Percentiles rank a stretch among this genome's conserved stretches.
Conservation (phyloP, 2,329 filamentous ascomycete species). For the Fusarium tanahbumbuense region DNA sequence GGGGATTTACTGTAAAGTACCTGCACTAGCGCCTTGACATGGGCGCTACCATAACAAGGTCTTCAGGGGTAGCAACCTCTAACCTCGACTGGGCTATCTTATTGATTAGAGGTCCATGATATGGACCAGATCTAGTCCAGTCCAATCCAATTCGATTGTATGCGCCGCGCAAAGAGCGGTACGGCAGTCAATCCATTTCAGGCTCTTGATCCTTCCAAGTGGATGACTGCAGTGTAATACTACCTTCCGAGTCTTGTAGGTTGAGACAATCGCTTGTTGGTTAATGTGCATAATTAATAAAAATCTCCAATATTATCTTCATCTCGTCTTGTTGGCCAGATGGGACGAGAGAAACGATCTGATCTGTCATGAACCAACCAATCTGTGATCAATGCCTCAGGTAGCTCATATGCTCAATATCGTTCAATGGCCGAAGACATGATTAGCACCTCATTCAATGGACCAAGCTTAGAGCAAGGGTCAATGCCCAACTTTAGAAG, state of each 20-base stretch:
- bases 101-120: neutral
- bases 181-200: conserved; percentile 13
- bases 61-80: conserved; percentile 17
- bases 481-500: neutral
- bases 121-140: neutral
- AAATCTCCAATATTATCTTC: neutral
- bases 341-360: conserved; percentile 3
- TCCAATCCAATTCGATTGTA: conserved; percentile 6
- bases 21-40: conserved; percentile 33
- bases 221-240: conserved; percentile 7
- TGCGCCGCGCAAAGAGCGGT: conserved; percentile 25
- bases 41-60: conserved; percentile 22
- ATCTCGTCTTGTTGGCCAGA: conserved; percentile 12
- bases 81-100: neutral
- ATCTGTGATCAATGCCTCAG: conserved; percentile 32
- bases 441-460: neutral
- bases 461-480: conserved; percentile 10
- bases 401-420: conserved; percentile 19
- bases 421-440: conserved; percentile 18
- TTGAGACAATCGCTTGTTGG: conserved; percentile 3
- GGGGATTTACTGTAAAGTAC: conserved; percentile 24
- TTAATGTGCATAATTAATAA: neutral
- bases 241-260: conserved; percentile 16
- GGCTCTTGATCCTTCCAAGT: neutral
- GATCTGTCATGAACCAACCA: conserved; percentile 7